Percentiles rank a stretch among this genome's conserved stretches.
Conservation (phyloP, 2,329 filamentous ascomycete species). For the Oidium heveae region DNA sequence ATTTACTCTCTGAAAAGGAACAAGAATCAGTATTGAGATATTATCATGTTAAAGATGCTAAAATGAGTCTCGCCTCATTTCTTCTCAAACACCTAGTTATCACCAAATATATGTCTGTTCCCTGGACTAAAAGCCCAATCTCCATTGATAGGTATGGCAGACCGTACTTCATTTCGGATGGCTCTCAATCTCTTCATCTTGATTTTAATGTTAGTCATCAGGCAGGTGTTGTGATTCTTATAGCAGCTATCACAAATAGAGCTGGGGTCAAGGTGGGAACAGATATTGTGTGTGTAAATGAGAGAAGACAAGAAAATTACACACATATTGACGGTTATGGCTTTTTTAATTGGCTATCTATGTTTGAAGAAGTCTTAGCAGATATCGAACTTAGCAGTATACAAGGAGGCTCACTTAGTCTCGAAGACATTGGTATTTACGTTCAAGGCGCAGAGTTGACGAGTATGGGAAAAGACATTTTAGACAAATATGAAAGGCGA, state of each 20-base stretch:
- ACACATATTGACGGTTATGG: constrained; percentile 30
- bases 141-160: constrained; percentile 24
- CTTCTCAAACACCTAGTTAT: constrained; percentile 51
- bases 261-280: constrained; percentile 31
- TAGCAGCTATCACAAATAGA: constrained; percentile 19
- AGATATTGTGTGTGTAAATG: constrained; percentile 51
- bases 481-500: constrained; percentile 10
- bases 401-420: constrained; percentile 17
- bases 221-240: constrained; percentile 44
- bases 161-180: constrained; percentile 17
- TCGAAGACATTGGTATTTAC: constrained; percentile 3
- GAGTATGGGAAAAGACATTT: constrained; percentile 5
- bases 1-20: constrained; percentile 28
- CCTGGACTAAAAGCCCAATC: constrained; percentile 34
- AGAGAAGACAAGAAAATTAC: constrained; percentile 37
- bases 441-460: constrained; percentile 2
- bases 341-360: constrained; percentile 42
- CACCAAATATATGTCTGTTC: constrained; percentile 26
- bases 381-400: constrained; percentile 35
- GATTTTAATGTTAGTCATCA: constrained; percentile 63
- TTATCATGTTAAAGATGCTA: constrained; percentile 45
- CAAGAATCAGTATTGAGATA: constrained; percentile 31
- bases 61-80: constrained; percentile 46
- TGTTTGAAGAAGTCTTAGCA: constrained; percentile 46
- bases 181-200: constrained; percentile 8